These are phyloP conservation scores for Dendrobium chrysotoxum DNA, from an alignment of 106 monocot species.

Conservation along the genomic window DNA sequence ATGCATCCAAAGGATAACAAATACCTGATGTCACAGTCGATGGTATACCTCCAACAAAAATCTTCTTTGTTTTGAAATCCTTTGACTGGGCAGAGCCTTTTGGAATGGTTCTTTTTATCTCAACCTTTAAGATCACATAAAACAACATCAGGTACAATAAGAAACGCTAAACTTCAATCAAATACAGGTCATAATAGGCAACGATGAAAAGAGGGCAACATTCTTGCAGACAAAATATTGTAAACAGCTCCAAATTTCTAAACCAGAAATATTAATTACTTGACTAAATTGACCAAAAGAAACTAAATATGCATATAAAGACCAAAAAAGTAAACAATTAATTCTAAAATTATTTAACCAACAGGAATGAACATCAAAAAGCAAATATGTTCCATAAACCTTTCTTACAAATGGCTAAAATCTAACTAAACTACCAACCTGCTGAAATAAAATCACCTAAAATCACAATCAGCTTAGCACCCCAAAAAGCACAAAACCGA, in stretches of 20 bases:
- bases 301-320: neutral
- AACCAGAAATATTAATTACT: neutral
- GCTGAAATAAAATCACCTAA: no score
- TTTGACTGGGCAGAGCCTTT: conserved; percentile 59
- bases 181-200: neutral
- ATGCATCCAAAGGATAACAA: neutral
- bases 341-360: no score
- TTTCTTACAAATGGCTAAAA: no score
- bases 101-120: conserved; percentile 98
- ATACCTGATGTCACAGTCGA: conserved; percentile 64
- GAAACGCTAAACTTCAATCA: neutral
- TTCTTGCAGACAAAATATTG: no score
- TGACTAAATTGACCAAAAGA: neutral
- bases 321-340: no score
- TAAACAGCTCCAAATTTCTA: no score
- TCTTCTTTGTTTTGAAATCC: conserved; percentile 92
- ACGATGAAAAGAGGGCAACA: neutral
- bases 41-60: conserved; percentile 97
- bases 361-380: no score
- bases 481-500: no score
- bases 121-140: conserved; percentile 46
- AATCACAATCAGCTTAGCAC: no score
- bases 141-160: neutral
- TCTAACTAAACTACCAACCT: no score
- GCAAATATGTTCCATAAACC: no score